phyloP scores from a whole-genome alignment of 768 basidiomycete genomes.

The Naganishia friedmannii region DNA sequence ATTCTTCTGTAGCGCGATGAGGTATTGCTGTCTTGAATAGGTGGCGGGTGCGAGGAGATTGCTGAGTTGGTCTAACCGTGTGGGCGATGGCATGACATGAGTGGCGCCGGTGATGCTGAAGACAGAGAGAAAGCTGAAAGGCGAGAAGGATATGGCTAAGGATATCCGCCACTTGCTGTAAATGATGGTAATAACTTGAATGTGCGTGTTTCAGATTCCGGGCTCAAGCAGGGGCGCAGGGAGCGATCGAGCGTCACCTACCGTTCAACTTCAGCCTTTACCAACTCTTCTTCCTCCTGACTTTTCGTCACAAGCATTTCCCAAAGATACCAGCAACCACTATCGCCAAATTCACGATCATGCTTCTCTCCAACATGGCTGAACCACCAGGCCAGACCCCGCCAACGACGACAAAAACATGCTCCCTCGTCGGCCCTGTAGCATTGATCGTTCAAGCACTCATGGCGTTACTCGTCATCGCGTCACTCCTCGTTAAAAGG shows the following conservation, averaged over 20 bases:
- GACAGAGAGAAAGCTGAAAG: too few relatives aligned
- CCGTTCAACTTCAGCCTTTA: too few relatives aligned
- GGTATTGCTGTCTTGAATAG: constrained; percentile 33
- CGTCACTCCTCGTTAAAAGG: constrained; percentile 81
- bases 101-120: neutral
- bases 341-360: too few relatives aligned
- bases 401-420: constrained; percentile 28
- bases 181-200: too few relatives aligned
- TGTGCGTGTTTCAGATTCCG: constrained; percentile 19
- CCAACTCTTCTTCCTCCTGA: too few relatives aligned
- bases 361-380: neutral
- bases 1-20: constrained; percentile 36
- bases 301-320: too few relatives aligned
- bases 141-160: neutral
- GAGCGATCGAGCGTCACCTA: neutral
- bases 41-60: constrained; percentile 45
- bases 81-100: neutral
- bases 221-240: too few relatives aligned
- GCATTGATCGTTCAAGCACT: constrained; percentile 46
- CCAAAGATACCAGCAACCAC: too few relatives aligned
- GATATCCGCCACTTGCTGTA: too few relatives aligned
- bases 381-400: neutral
- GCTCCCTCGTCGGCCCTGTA: constrained; percentile 46
- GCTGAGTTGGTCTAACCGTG: constrained; percentile 34
- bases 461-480: constrained; percentile 84